Evolutionary conservation across 1,284 basidiomycete species (phyloP), one percentile per base, ranked within the genome.

Genomic region (Malassezia sympodialis): DNA sequence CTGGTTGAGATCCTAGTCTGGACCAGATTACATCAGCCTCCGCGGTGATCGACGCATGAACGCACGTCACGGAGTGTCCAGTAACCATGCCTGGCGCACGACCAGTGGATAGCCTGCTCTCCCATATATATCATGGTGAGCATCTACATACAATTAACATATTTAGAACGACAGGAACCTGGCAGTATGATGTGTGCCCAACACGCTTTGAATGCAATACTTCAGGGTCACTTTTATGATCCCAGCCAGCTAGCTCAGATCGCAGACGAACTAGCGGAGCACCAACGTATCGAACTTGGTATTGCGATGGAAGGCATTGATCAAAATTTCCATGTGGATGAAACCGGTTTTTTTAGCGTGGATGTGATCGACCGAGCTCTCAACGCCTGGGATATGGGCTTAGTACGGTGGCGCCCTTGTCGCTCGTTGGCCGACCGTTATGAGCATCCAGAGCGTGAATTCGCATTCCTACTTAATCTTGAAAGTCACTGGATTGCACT

Each of bases 181-280:
- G 71, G 71, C 0, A 69, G 66, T 24, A 73, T 73, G 71, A 65
- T 73, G 19, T 73, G 71, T 49, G 71, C 71, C 0, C 71, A 73
- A 58, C 71, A 73, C 46, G 66, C 67, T 0, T 60, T 73, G 53
- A 73, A 73, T 44, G 58, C 60, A 1, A 52, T 73, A 0, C 59
- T 73, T 1, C 71, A 73, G 49, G 69, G 67, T 3, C 57, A 67
- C 23, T 69, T 65, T 55, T 72, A 65, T 46, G 71, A 73, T 49
- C 61, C 71, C 1, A 60, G 61, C 1, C 71, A 73, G 46, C 63
- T 73, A 8, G 61, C 60, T 17, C 62, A 68, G 53, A 66, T 68
- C 23, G 66, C 66, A 2, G 31, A 49, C 8, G 66, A 68, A 37
- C 54, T 68, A 27, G 61, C 61, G 17, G 54, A 53, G 17, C 59